phyloP scores from a whole-genome alignment of 148 eudicot genomes.

The Hydrangea macrophylla region DNA sequence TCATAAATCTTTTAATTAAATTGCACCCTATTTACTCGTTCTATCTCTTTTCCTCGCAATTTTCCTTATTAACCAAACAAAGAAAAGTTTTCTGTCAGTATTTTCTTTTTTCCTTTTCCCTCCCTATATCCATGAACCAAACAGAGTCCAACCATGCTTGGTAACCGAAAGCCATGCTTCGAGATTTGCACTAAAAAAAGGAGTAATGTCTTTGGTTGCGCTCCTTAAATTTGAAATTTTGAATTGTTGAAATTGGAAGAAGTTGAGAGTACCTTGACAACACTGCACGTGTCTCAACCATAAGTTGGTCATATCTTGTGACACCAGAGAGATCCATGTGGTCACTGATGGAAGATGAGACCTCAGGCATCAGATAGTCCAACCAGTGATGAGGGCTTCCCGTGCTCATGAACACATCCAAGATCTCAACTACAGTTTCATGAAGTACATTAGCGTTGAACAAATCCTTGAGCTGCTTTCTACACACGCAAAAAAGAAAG shows the following conservation, averaged over 20 bases:
- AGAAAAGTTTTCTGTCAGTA: too few species aligned
- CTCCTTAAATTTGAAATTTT: neutral
- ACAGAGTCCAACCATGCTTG: too few species aligned
- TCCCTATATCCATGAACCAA: too few species aligned
- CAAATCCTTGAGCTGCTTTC: conserved; percentile 78
- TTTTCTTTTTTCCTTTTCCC: too few species aligned
- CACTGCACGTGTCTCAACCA: conserved; percentile 70
- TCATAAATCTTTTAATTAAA: too few species aligned
- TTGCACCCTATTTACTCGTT: too few species aligned
- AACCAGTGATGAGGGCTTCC: conserved; percentile 77
- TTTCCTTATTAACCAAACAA: too few species aligned
- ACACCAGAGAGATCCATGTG: conserved; percentile 26
- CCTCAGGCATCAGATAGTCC: conserved; percentile 76
- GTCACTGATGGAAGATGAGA: conserved; percentile 38
- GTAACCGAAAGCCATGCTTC: neutral
- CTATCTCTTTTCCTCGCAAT: too few species aligned
- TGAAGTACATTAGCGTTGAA: conserved; percentile 52
- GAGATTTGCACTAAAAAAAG: neutral
- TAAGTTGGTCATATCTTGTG: conserved; percentile 73
- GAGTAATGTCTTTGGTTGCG: neutral
- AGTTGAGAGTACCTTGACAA: conserved; percentile 52
- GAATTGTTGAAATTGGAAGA: neutral
- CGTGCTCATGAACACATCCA: conserved; percentile 74
- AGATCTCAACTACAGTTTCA: conserved; percentile 62
- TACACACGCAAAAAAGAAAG: conserved; percentile 37